Conservation (phyloP, 75 land plant species). For the Isoetes taiwanensis region DNA sequence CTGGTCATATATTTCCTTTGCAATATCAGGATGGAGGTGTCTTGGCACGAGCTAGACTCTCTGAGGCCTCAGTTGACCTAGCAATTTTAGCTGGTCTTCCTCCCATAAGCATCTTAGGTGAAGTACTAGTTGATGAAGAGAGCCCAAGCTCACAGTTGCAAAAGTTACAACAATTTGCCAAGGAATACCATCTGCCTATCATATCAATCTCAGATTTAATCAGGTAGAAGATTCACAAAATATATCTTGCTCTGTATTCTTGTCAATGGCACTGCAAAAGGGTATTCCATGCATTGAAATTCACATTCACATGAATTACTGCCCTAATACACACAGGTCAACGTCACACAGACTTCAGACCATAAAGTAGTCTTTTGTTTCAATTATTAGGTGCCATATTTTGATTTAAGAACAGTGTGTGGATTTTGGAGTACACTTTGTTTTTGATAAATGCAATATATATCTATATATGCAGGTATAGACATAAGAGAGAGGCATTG, state of each 20-base stretch:
- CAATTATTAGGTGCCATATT: too few relatives aligned
- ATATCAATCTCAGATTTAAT: constrained; percentile 92
- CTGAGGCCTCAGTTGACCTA: constrained; percentile 95
- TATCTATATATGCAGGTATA: constrained; percentile 43
- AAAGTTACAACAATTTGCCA: constrained; percentile 66
- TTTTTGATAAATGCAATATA: too few relatives aligned
- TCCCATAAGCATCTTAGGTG: constrained; percentile 82
- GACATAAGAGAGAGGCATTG: constrained; percentile 67
- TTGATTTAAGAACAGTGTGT: too few relatives aligned
- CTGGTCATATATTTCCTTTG: constrained; percentile 94
- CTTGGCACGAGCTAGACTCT: constrained; percentile 94
- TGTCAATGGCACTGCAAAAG: neutral
- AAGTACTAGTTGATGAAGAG: constrained; percentile 76
- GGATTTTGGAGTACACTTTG: too few relatives aligned
- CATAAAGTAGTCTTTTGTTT: too few relatives aligned
- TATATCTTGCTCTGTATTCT: neutral
- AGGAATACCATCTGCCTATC: constrained; percentile 53
- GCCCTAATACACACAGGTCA: neutral
- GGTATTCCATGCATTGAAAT: neutral
- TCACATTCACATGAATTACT: neutral
- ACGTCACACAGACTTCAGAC: too few relatives aligned
- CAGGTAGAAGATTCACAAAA: constrained; percentile 31
- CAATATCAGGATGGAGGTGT: constrained; percentile 96
- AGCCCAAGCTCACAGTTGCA: constrained; percentile 95
- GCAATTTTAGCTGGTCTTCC: constrained; percentile 70